Percentiles rank a stretch among this genome's conserved stretches.
Conservation (phyloP, 768 basidiomycete species). For the Polyporus arcularius region DNA sequence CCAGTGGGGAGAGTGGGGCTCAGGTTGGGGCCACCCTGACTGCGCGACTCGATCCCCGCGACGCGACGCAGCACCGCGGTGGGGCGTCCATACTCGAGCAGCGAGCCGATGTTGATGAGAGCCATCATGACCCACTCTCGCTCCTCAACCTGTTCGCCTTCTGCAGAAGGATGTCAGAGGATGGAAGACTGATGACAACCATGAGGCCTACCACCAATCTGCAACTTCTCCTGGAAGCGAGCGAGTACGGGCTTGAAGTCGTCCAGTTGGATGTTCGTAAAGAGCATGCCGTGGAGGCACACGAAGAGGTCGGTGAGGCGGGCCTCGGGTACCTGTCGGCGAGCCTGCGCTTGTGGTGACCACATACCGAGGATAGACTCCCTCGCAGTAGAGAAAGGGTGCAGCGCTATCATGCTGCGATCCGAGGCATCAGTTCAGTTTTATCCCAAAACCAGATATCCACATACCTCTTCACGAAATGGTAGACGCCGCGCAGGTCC, state of each 20-base stretch:
- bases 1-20: conserved; percentile 54
- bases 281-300: conserved; percentile 94
- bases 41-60: conserved; percentile 46
- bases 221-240: conserved; percentile 83
- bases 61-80: conserved; percentile 68
- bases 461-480: conserved; percentile 89
- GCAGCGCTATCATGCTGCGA: conserved; percentile 84
- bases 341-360: conserved; percentile 71
- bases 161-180: conserved; percentile 11
- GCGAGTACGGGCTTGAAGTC: conserved; percentile 82
- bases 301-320: conserved; percentile 80
- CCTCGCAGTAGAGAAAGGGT: conserved; percentile 84
- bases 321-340: conserved; percentile 76
- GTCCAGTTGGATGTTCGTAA: conserved; percentile 93
- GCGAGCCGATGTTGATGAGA: conserved; percentile 73
- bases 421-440: background rate
- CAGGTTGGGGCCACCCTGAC: conserved; percentile 33
- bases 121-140: conserved; percentile 99
- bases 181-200: background rate
- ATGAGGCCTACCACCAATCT: conserved; percentile 53
- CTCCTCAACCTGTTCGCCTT: conserved; percentile 59
- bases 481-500: conserved; percentile 85
- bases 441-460: background rate
- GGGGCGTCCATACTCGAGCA: conserved; percentile 87
- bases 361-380: conserved; percentile 91